Evolutionary conservation across 2,329 filamentous ascomycete genomes (phyloP), one percentile per base, ranked within the genome.

Genomic region (Alternaria ventricosa): DNA sequence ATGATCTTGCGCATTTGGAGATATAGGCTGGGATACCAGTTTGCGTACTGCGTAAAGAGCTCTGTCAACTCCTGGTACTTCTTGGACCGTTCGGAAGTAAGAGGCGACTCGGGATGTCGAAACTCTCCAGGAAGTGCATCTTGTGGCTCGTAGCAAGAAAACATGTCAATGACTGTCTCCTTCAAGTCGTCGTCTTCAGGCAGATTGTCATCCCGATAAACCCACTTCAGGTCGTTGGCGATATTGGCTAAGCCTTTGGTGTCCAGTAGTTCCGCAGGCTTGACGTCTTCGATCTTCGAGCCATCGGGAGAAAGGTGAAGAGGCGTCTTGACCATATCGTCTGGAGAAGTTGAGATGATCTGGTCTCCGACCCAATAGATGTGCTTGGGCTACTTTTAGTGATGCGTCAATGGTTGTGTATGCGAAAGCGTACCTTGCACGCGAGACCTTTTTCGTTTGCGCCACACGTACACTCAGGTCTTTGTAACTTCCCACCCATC

Each of bases 331-430:
- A 71, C 70, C 41, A 74, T 60, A 10, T 61, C 54, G 15, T 71
- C 65, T 7, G 73, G 68, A 2, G 65, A 67, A 15, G 71, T 72
- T 13, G 73, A 72, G 20, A 75, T 65, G 25, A 81, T 63, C 54
- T 80, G 76, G 53, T 80, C 77, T 6, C 74, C 68, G 5, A 80
- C 71, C 78, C 78, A 81, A 57, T 78, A 80, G 22, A 80, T 79
- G 45, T 81, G 79, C 79, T 81, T 30, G 63, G 18, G 9, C 61
- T 57, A 33, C 18, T 18, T 41, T 66, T 53, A 67, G 59, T 46
- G 47, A 30, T 5, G 30, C 11, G 33, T 12, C n/a, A 27, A 55
- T 10, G 20, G 12, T 20, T 13, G 18, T 41, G 9, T 15, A 49
- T 13, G 15, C 43, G 15, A 27, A 23, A 15, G 20, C 71, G 30